A percentile compares a stretch with the other conserved stretches of the same genome.
These are phyloP conservation scores for Leucocoprinus birnbaumii DNA, from an alignment of 768 basidiomycete genomes.

Conservation along the genomic window DNA sequence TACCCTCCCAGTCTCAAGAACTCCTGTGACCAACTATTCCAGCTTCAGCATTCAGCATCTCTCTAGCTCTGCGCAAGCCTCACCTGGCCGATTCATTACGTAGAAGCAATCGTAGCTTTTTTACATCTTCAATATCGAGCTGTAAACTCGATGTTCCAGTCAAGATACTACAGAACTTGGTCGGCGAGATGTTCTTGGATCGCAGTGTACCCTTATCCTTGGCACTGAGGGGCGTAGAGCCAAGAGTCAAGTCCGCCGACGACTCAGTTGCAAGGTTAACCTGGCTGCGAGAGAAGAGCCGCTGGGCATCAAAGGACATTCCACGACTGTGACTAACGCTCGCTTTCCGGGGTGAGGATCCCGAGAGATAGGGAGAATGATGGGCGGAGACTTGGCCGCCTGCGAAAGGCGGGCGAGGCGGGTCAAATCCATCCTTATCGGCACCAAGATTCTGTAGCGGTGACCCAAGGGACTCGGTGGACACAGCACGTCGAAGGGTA, in stretches of 20 bases:
- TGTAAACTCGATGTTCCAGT: conserved; percentile 63
- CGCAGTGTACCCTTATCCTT: conserved; percentile 49
- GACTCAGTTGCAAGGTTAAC: conserved; percentile 37
- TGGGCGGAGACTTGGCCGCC: conserved; percentile 37
- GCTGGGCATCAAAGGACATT: conserved; percentile 52
- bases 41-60: neutral
- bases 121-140: conserved; percentile 84
- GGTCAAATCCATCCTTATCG: conserved; percentile 36
- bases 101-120: conserved; percentile 83
- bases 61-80: conserved; percentile 11
- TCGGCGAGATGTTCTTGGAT: conserved; percentile 55
- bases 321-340: conserved; percentile 52
- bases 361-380: conserved; percentile 34
- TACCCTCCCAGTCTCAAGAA: conserved; percentile 88
- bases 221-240: conserved; percentile 24
- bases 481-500: conserved; percentile 62
- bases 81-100: conserved; percentile 91
- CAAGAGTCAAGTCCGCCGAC: conserved; percentile 37
- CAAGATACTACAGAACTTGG: conserved; percentile 65
- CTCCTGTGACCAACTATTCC: conserved; percentile 79
- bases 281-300: conserved; percentile 53
- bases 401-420: conserved; percentile 32
- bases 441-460: conserved; percentile 39
- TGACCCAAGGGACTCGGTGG: conserved; percentile 67
- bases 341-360: conserved; percentile 34